phyloP scores from a whole-genome alignment of 2,329 filamentous ascomycete species.

The Penicillium sp. region DNA sequence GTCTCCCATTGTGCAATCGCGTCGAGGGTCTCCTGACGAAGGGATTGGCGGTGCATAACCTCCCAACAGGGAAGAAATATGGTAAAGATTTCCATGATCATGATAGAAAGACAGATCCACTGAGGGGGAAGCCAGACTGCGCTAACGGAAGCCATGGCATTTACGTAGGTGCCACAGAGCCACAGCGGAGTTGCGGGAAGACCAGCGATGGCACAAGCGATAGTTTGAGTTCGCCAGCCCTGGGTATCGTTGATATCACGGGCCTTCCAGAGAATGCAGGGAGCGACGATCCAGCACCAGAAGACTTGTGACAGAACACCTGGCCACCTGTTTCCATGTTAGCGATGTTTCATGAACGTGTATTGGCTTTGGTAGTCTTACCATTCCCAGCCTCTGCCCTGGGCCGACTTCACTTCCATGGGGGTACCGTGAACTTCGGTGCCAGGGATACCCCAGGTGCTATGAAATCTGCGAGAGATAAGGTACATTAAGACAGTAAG shows the following conservation, averaged over 20 bases:
- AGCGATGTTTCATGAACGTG: background rate
- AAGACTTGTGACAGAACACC: constrained; percentile 34
- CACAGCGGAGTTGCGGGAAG: constrained; percentile 68
- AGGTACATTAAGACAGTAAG: constrained; percentile 62
- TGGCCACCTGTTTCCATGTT: constrained; percentile 5
- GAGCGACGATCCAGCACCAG: constrained; percentile 21
- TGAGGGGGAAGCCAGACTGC: constrained; percentile 60
- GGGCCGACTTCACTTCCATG: constrained; percentile 43
- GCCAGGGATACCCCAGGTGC: constrained; percentile 49
- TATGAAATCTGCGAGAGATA: constrained; percentile 63
- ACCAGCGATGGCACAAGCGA: constrained; percentile 48
- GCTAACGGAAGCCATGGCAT: constrained; percentile 55
- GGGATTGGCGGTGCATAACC: constrained; percentile 42
- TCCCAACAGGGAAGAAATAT: constrained; percentile 65
- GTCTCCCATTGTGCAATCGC: constrained; percentile 41
- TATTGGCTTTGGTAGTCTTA: background rate
- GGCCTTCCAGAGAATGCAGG: constrained; percentile 57
- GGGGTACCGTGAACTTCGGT: constrained; percentile 53
- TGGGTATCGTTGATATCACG: constrained; percentile 64
- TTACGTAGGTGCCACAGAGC: constrained; percentile 58
- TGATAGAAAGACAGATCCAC: constrained; percentile 63
- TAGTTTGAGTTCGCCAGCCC: constrained; percentile 66
- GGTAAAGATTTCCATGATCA: constrained; percentile 63
- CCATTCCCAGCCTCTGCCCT: constrained; percentile 64
- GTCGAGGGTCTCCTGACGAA: constrained; percentile 37